Evolutionary conservation across 495 filamentous ascomycete genomes (phyloP).

Genomic region (Cryomyces antarcticus): DNA sequence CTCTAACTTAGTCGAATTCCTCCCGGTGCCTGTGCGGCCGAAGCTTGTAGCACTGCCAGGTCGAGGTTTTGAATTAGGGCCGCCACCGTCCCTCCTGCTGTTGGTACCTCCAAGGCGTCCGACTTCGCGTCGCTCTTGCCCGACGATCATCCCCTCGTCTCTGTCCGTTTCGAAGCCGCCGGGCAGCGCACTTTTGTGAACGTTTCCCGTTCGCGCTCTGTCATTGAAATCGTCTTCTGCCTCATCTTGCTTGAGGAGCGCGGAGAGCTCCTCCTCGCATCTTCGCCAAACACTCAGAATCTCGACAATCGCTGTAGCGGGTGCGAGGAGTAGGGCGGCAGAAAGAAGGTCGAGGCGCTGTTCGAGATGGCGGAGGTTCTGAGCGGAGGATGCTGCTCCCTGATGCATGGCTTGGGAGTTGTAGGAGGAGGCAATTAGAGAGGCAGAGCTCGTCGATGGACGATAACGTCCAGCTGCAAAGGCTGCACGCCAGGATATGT

Average conservation of each 20-base stretch:
- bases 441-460: too few species aligned
- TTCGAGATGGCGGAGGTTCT: conserved; percentile 40
- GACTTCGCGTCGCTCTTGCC: conserved; percentile 8
- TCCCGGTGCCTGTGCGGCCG: conserved; percentile 15
- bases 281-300: conserved; percentile 68
- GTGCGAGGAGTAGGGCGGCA: conserved; percentile 62
- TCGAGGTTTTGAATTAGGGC: conserved; percentile 26
- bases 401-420: conserved; percentile 13
- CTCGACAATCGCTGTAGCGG: conserved; percentile 56
- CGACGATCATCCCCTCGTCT: conserved; percentile 5
- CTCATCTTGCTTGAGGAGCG: conserved; percentile 47
- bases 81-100: conserved; percentile 37
- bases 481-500: conserved; percentile 82
- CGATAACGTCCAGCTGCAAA: conserved; percentile 72
- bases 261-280: conserved; percentile 69
- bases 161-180: conserved; percentile 7
- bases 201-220: conserved; percentile 23
- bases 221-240: conserved; percentile 51
- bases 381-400: conserved; percentile 4
- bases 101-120: conserved; percentile 6
- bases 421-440: conserved; percentile 17
- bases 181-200: conserved; percentile 7
- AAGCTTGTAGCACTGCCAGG: too few species aligned
- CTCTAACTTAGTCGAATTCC: conserved; percentile 16
- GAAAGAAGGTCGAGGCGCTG: conserved; percentile 85